phyloP scores from a whole-genome alignment of 176 grass and related monocot species.

The Zoysia pacifica region DNA sequence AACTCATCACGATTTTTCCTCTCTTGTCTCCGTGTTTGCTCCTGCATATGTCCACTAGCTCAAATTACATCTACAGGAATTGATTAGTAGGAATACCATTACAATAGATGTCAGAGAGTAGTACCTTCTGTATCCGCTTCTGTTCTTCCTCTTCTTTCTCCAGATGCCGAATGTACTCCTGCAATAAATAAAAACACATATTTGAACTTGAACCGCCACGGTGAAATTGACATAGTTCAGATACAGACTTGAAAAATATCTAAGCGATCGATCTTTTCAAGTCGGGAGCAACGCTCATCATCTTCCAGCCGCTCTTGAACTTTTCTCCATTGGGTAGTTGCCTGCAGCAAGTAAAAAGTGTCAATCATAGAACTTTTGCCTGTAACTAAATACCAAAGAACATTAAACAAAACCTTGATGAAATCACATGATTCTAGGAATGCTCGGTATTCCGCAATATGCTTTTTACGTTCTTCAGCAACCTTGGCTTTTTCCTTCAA shows the following conservation, averaged over 20 bases:
- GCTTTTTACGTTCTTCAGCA: slow-evolving; percentile 73
- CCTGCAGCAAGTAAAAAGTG: slow-evolving; percentile 43
- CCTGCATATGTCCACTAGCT: slow-evolving; percentile 37
- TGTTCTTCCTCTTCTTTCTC: slow-evolving; percentile 91
- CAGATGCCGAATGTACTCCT: slow-evolving; percentile 82
- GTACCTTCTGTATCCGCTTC: slow-evolving; percentile 78
- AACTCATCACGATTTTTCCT: slow-evolving; percentile 90
- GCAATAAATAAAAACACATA: slow-evolving; percentile 40
- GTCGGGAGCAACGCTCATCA: slow-evolving; percentile 81
- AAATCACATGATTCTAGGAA: slow-evolving; percentile 98
- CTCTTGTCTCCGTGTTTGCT: slow-evolving; percentile 73
- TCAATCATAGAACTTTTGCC: slow-evolving; percentile 19
- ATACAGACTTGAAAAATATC: slow-evolving; percentile 88
- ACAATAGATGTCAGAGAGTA: background rate
- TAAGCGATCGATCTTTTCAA: slow-evolving; percentile 88
- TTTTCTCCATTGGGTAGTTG: slow-evolving; percentile 88
- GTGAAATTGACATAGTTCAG: slow-evolving; percentile 16
- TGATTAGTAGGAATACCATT: background rate
- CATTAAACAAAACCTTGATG: slow-evolving; percentile 66
- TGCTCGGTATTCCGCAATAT: slow-evolving; percentile 72
- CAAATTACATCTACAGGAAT: background rate
- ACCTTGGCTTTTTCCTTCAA: slow-evolving; percentile 92
- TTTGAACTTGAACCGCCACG: slow-evolving; percentile 26
- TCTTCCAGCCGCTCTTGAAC: slow-evolving; percentile 86
- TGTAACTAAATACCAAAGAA: slow-evolving; percentile 18